Evolutionary conservation across 2,329 filamentous ascomycete species (phyloP), one percentile per base, ranked within the genome.

Genomic region (Bretziella fagacearum): DNA sequence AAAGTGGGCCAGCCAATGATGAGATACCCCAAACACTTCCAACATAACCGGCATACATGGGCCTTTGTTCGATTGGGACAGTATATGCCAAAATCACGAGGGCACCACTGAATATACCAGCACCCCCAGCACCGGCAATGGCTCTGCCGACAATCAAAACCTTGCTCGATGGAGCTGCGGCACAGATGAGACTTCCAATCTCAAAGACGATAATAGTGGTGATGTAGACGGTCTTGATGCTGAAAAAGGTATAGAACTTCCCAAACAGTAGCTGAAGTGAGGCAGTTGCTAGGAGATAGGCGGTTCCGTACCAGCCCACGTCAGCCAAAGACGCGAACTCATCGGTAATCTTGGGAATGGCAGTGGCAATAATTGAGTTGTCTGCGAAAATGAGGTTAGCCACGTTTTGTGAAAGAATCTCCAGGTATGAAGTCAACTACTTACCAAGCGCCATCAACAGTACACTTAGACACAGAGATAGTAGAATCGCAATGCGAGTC

Each of bases 281-380:
- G 23, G 61, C 57, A 3, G 60, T 58, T 2, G 65, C 64, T 25
- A 68, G 60, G 52, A 66, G 57, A 52, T 66, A 65, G 33, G 64
- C 60, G 4, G 56, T 60, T 2, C 65, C 67, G 50, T 71, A 71
- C 68, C 69, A 72, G 40, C 65, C 66, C 8, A 72, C 63, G 47
- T 71, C 66, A 6, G 62, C 57, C 5, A 70, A 57, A 41, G 64
- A 62, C 20, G 63, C 57, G 55, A 67, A 65, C 11, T 63, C 57
- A 49, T 63, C 58, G 0, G 64, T 67, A 51, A 67, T 67, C 25
- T 59, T 60, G 3, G 65, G 64, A 46, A 67, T 65, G 2, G 65
- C 64, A 1, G 64, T 66, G 6, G 64, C 62, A 42, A 67, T 63
- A 49, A 67, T 65, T 15, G 59, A 60, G 47, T 61, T 61, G 49